Evolutionary conservation across 2,329 filamentous ascomycete genomes (phyloP).

Genomic region (Alternaria dauci): DNA sequence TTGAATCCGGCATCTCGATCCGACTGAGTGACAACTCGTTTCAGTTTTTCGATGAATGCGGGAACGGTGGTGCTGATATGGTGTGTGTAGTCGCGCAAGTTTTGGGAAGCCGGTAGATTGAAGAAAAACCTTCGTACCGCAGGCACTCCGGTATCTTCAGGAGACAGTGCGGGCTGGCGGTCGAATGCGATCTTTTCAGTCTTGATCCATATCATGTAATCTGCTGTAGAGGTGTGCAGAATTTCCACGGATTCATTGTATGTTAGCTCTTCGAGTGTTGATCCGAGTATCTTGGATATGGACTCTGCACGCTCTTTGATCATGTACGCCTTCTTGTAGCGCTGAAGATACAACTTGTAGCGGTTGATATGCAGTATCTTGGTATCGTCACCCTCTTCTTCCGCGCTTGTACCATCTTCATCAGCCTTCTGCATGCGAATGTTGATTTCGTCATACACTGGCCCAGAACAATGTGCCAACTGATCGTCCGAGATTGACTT

Average conservation of each 20-base stretch:
- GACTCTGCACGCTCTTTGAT: constrained; percentile 15
- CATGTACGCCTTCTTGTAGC: constrained; percentile 12
- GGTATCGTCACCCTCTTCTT: constrained; percentile 6
- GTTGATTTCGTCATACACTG: constrained; percentile 6
- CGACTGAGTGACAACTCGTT: constrained; percentile 9
- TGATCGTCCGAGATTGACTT: constrained; percentile 11
- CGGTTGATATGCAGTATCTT: constrained; percentile 1
- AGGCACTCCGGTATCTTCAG: constrained; percentile 28
- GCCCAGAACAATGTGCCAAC: constrained; percentile 1
- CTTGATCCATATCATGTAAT: constrained; percentile 32
- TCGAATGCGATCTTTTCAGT: constrained; percentile 20
- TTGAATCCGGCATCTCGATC: constrained; percentile 26
- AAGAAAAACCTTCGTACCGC: constrained; percentile 22
- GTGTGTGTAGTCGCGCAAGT: constrained; percentile 17
- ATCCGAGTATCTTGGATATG: constrained; percentile 19
- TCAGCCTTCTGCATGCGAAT: constrained; percentile 3
- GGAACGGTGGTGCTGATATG: constrained; percentile 19
- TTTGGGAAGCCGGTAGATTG: constrained; percentile 23
- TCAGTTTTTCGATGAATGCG: constrained; percentile 25
- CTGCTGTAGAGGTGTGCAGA: constrained; percentile 25
- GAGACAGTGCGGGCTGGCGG: constrained; percentile 18
- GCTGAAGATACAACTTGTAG: constrained; percentile 26
- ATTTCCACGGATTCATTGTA: constrained; percentile 6
- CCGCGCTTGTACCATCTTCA: background rate
- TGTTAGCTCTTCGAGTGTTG: constrained; percentile 13